Evolutionary conservation across 2,329 filamentous ascomycete species (phyloP), one percentile per base, ranked within the genome.

Genomic region (Paramyrothecium sp.): DNA sequence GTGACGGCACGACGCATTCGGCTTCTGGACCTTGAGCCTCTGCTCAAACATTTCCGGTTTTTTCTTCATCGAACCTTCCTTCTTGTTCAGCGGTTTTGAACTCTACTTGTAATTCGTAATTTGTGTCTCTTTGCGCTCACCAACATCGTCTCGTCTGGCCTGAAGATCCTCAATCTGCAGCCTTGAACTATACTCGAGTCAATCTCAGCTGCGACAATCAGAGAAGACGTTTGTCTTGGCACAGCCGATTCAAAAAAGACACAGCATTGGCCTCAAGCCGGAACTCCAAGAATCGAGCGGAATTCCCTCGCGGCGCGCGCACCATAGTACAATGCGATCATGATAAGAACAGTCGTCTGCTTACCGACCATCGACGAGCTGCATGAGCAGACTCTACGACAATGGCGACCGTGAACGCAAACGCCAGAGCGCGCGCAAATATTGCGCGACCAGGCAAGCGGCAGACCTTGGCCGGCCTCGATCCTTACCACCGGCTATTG

Each of bases 401-500:
- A 44, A 19, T 44, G n/a, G 38, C 13, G 38, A 59, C 56, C 54
- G 68, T 68, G 64, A 65, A 66, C 23, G 54, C 60, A 44, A 57
- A 56, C 50, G 52, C 60, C 53, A 58, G 54, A 51, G 58, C 60
- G 54, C 60, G 56, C 44, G 50, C 61, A 30, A 60, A 62, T 48
- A 54, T 62, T 58, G 52, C 57, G 38, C 65, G 56, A 44, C 62
- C 63, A 19, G 60, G 59, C 50, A 59, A 54, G 54, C 62, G 60
- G 20, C 63, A 67, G 48, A 59, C 65, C 20, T 30, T 53, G 34
- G n/a, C 51, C 38, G 48, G 48, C 26, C 57, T 66, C 54, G 65
- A 68, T 23, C 66, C 66, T 51, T 67, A 68, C 49, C 66, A 68
- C 54, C 63, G 60, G 53, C 62, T 62, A 53, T 61, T 68, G 11